Conservation (phyloP, 371 early-diverging fungal species). For the Smittium mucronatum region DNA sequence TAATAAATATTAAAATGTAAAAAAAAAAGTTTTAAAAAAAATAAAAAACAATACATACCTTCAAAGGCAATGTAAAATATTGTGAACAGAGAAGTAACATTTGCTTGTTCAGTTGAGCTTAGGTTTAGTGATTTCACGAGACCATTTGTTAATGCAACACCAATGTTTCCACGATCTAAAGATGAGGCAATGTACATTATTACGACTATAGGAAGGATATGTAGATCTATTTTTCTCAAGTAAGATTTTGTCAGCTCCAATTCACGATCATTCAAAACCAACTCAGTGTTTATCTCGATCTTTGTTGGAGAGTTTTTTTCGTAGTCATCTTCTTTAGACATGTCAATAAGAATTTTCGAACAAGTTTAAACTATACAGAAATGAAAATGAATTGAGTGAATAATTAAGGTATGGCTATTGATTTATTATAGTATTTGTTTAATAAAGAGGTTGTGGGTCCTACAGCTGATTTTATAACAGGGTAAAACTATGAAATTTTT, state of each 20-base stretch:
- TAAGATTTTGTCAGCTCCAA: not conserved
- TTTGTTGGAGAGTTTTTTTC: not conserved
- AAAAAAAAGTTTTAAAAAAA: not conserved
- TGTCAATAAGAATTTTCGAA: too few relatives aligned
- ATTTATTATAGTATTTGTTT: too few relatives aligned
- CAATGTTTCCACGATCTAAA: constrained; percentile 30
- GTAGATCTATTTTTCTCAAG: constrained; percentile 17
- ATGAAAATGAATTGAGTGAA: too few relatives aligned
- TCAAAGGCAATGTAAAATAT: constrained; percentile 37
- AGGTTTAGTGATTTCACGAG: constrained; percentile 28
- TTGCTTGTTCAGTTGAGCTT: not conserved
- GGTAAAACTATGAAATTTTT: too few relatives aligned
- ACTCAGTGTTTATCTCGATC: not conserved
- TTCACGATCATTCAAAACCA: constrained; percentile 3
- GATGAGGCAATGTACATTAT: constrained; percentile 23
- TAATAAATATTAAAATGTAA: not conserved
- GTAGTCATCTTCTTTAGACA: not conserved
- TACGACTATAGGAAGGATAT: constrained; percentile 22
- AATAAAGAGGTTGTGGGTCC: too few relatives aligned
- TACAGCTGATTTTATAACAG: too few relatives aligned
- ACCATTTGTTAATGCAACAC: constrained; percentile 37
- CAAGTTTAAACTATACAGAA: too few relatives aligned
- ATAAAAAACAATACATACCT: too few relatives aligned
- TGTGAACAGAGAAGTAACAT: not conserved
- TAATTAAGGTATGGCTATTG: too few relatives aligned